Conservation (phyloP, 2,329 filamentous ascomycete genomes). For the Ophiognomonia clavigignenti-juglandacearum region DNA sequence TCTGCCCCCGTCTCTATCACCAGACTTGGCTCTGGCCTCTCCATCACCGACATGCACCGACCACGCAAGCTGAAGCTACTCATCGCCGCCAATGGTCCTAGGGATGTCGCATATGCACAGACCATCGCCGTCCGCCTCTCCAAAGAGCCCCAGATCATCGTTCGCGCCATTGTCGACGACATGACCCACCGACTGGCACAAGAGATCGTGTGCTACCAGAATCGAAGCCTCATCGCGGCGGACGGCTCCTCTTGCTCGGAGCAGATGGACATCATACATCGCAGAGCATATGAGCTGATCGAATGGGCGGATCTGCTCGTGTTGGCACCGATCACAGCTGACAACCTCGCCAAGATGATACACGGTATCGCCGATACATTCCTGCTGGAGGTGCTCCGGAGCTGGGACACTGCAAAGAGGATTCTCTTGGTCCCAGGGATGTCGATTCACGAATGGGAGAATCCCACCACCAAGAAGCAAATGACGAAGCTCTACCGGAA, state of each 20-base stretch:
- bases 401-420: constrained; percentile 83
- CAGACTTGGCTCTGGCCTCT: constrained; percentile 20
- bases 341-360: constrained; percentile 83
- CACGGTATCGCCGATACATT: constrained; percentile 77
- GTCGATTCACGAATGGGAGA: constrained; percentile 85
- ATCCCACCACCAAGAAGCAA: constrained; percentile 83
- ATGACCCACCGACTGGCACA: constrained; percentile 59
- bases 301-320: constrained; percentile 86
- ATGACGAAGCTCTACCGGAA: constrained; percentile 76
- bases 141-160: constrained; percentile 58
- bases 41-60: constrained; percentile 33
- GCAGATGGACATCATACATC: constrained; percentile 48
- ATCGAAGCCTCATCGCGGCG: constrained; percentile 27
- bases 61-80: constrained; percentile 52
- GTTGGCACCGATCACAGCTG: constrained; percentile 78
- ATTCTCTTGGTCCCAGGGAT: constrained; percentile 84
- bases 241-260: constrained; percentile 27
- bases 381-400: constrained; percentile 72
- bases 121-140: constrained; percentile 63
- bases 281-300: constrained; percentile 62
- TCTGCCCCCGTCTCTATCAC: not conserved
- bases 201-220: constrained; percentile 56
- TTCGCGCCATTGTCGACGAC: constrained; percentile 60
- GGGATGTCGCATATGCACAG: constrained; percentile 62
- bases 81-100: constrained; percentile 60